Evolutionary conservation across 495 filamentous ascomycete species (phyloP), one percentile per base, ranked within the genome.

Genomic region (Penicillium salamii): DNA sequence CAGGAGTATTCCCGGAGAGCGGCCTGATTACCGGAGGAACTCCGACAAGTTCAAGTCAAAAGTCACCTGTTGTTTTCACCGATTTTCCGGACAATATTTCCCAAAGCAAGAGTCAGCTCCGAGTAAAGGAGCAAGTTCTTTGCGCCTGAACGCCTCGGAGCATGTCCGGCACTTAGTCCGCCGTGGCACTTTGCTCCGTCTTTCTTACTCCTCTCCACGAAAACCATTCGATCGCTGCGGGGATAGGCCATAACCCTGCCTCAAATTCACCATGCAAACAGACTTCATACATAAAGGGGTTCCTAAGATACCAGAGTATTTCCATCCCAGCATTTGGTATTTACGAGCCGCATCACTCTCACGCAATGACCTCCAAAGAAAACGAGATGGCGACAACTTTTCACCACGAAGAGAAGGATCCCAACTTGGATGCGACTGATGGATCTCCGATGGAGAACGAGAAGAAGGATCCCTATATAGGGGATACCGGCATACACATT

Each of bases 401-500:
- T 17, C 19, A 23, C 7, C 42, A 52, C 12, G 49, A 52, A 28
- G 49, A 52, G 15, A 23, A 32, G 35, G 32, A 32, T 12, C 33
- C 49, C 1, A 37, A 52, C 7, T 13, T 18, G 5, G 29, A 45
- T 37, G 23, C 19, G 26, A 35, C 26, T 19, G 33, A 17, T 17
- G 14, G 31, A 18, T 14, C 20, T 26, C 3, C 23, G 12, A 15
- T 32, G 13, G 41, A 39, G 14, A 33, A 46, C 23, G 49, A 40
- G 34, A 52, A 35, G 18, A 31, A 21, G 3, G 26, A 52, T 33
- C 17, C 21, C 17, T 32, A 32, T 3, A 35, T 19, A 34, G 34
- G 13, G 7, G 49, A 38, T 33, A 14, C 28, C 13, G 41, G 31
- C 9, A 41, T 53, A n/a, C 34, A 46, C n/a, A 50, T 58, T n/a